Conservation (phyloP, 2,329 filamentous ascomycete genomes). For the Fusarium longipes region DNA sequence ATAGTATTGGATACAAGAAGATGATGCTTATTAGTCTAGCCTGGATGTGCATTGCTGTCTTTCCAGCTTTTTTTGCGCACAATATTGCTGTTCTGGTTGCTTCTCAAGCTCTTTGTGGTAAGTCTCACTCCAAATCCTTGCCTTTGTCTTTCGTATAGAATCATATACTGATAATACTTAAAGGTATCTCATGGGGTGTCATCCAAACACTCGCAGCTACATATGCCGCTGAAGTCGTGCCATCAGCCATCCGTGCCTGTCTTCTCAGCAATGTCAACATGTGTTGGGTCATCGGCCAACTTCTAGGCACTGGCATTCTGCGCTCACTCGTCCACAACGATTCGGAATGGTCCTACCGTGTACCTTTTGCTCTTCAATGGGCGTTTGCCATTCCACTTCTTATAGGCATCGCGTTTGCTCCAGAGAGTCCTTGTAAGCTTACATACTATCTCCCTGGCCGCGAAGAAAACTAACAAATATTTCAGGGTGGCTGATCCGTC, state of each 20-base stretch:
- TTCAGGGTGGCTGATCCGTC: slow-evolving; percentile 52
- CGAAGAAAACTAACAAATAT: not conserved
- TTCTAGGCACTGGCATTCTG: slow-evolving; percentile 51
- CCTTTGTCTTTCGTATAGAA: too few species aligned
- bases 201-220: slow-evolving; percentile 53
- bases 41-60: slow-evolving; percentile 52
- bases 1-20: slow-evolving; percentile 52
- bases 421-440: slow-evolving; percentile 51
- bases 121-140: not conserved
- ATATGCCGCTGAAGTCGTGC: slow-evolving; percentile 54
- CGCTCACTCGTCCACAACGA: slow-evolving; percentile 46
- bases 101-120: slow-evolving; percentile 50
- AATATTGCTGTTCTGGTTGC: slow-evolving; percentile 49
- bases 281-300: slow-evolving; percentile 57
- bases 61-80: slow-evolving; percentile 53
- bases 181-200: slow-evolving; percentile 49
- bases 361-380: slow-evolving; percentile 57
- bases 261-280: slow-evolving; percentile 55
- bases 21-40: slow-evolving; percentile 53
- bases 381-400: slow-evolving; percentile 53
- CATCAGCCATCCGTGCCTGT: slow-evolving; percentile 49
- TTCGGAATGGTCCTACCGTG: slow-evolving; percentile 45
- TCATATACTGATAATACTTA: not conserved
- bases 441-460: accelerated
- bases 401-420: slow-evolving; percentile 50